Conservation (phyloP, 768 basidiomycete genomes). For the Boletus tomentosulus region DNA sequence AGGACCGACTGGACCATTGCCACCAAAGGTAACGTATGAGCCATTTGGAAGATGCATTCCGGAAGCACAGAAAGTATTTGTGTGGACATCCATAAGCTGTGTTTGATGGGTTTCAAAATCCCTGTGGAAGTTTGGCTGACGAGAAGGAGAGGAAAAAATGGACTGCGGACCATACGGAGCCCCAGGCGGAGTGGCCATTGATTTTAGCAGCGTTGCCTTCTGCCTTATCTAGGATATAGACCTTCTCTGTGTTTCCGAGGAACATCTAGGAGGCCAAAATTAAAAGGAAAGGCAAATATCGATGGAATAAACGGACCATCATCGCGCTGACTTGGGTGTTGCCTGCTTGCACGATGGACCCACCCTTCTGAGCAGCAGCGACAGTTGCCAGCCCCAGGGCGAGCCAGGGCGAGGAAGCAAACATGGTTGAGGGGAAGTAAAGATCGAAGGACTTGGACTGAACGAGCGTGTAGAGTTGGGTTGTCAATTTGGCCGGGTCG, state of each 20-base stretch:
- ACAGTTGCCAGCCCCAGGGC: constrained; percentile 41
- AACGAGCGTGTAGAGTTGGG: constrained; percentile 14
- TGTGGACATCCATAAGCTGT: constrained; percentile 38
- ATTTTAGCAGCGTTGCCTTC: constrained; percentile 69
- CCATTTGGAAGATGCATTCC: constrained; percentile 82
- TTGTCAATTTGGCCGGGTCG: background rate
- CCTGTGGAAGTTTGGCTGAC: constrained; percentile 9
- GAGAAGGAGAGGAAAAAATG: background rate
- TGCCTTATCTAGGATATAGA: constrained; percentile 91
- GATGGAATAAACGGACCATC: constrained; percentile 41
- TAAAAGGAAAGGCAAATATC: background rate
- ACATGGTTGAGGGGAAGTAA: constrained; percentile 22
- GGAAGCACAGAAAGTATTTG: constrained; percentile 78
- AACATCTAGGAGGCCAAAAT: constrained; percentile 53
- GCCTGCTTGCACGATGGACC: constrained; percentile 24
- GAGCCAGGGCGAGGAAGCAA: constrained; percentile 36
- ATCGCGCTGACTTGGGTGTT: constrained; percentile 46
- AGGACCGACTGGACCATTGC: constrained; percentile 69
- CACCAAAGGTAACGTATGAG: constrained; percentile 71
- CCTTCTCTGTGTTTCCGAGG: constrained; percentile 71
- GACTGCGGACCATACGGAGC: constrained; percentile 51
- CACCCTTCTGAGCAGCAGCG: constrained; percentile 23
- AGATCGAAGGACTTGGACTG: constrained; percentile 2
- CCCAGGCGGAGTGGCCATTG: constrained; percentile 72
- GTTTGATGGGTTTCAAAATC: constrained; percentile 19